Evolutionary conservation across 129 eudicot species (phyloP).

Genomic region (Lonicera japonica): DNA sequence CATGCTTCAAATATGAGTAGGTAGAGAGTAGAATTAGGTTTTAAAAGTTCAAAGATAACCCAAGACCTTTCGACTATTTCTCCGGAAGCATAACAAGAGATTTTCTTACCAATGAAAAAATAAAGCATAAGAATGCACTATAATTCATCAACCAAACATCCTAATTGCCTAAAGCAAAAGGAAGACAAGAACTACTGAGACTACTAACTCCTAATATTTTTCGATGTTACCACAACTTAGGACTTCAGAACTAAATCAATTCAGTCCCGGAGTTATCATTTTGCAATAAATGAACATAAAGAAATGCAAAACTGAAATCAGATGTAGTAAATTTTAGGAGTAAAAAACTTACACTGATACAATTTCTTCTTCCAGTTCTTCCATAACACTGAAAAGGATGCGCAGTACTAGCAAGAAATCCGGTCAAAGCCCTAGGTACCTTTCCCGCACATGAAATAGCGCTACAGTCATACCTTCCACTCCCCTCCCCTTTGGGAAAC

Average conservation of each 20-base stretch:
- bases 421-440: conserved; percentile 89
- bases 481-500: conserved; percentile 62
- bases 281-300: no score
- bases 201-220: background rate
- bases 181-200: no score
- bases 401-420: conserved; percentile 81
- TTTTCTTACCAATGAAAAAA: background rate
- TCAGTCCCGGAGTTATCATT: no score
- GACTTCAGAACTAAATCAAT: no score
- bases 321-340: background rate
- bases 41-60: background rate
- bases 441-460: conserved; percentile 69
- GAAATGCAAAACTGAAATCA: no score
- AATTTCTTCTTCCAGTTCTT: conserved; percentile 25
- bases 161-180: background rate
- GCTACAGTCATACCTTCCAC: conserved; percentile 72
- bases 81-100: background rate
- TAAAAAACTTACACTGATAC: conserved; percentile 26
- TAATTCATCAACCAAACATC: background rate
- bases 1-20: background rate
- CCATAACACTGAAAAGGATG: conserved; percentile 28
- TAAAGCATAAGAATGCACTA: background rate
- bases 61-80: no score
- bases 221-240: no score
- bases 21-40: background rate